A percentile compares a stretch with the other conserved stretches of the same genome.
Evolutionary conservation across 2,329 filamentous ascomycete genomes (phyloP).

Genomic region (Aspergillaceae sp.): DNA sequence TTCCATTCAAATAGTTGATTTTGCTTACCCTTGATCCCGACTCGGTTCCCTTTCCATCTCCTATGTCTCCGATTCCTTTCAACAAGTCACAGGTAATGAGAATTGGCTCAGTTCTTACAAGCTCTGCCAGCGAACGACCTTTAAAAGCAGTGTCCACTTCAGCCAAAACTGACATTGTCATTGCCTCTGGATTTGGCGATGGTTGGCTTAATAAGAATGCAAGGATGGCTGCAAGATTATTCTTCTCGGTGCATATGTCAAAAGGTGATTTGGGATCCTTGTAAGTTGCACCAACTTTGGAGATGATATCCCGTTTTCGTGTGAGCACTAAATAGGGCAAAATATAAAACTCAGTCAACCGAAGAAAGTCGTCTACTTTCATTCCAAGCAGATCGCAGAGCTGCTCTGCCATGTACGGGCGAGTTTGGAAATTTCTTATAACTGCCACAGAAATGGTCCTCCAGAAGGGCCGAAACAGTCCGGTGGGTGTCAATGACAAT

Average conservation of each 20-base stretch:
- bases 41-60: slow-evolving; percentile 36
- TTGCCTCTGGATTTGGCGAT: slow-evolving; percentile 57
- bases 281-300: slow-evolving; percentile 66
- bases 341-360: slow-evolving; percentile 69
- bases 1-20: not conserved
- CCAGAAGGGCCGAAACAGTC: slow-evolving; percentile 82
- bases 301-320: slow-evolving; percentile 67
- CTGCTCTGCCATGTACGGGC: slow-evolving; percentile 72
- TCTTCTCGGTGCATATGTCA: slow-evolving; percentile 52
- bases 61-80: slow-evolving; percentile 65
- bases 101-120: slow-evolving; percentile 68
- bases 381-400: slow-evolving; percentile 75
- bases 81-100: slow-evolving; percentile 71
- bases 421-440: slow-evolving; percentile 68
- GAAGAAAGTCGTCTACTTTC: slow-evolving; percentile 63
- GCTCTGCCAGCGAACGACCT: slow-evolving; percentile 54
- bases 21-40: slow-evolving; percentile 44
- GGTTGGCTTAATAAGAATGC: slow-evolving; percentile 50
- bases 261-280: slow-evolving; percentile 46
- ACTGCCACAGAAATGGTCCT: slow-evolving; percentile 71
- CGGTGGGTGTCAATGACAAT: slow-evolving; percentile 53
- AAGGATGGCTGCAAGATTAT: slow-evolving; percentile 52
- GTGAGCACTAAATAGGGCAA: slow-evolving; percentile 78
- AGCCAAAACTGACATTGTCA: slow-evolving; percentile 59
- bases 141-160: slow-evolving; percentile 64